Evolutionary conservation across 768 basidiomycete species (phyloP).

Genomic region (Boletus coccyginus): DNA sequence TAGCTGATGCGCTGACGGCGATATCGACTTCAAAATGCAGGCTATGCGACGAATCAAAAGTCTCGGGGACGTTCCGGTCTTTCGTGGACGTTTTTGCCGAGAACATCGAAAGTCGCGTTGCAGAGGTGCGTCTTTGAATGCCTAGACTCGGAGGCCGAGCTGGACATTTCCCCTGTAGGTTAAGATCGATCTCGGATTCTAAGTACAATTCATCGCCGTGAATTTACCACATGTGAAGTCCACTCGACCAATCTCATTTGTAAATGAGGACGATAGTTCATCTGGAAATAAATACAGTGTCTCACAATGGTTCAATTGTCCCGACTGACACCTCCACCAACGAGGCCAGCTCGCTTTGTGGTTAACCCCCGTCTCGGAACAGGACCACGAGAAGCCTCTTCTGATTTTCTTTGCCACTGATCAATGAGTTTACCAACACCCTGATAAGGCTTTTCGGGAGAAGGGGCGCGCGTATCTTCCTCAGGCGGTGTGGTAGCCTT

Average conservation of each 20-base stretch:
- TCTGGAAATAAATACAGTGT: slow-evolving; percentile 12
- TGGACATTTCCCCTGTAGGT: slow-evolving; percentile 2
- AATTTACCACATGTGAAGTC: not conserved
- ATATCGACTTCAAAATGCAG: slow-evolving; percentile 8
- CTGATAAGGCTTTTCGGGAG: slow-evolving; percentile 75
- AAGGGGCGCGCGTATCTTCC: slow-evolving; percentile 46
- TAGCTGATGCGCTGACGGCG: not conserved
- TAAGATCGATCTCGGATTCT: slow-evolving; percentile 7
- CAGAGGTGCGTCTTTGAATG: not conserved
- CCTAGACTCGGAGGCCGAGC: not conserved
- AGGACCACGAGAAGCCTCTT: slow-evolving; percentile 41
- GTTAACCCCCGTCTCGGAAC: slow-evolving; percentile 38
- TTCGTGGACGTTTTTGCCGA: slow-evolving; percentile 12
- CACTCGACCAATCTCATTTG: not conserved
- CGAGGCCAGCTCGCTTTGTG: slow-evolving; percentile 40
- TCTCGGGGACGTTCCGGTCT: slow-evolving; percentile 1
- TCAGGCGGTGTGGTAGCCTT: slow-evolving; percentile 17
- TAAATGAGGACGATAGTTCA: slow-evolving; percentile 2
- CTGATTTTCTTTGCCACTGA: slow-evolving; percentile 83
- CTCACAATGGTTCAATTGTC: slow-evolving; percentile 19
- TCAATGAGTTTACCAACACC: slow-evolving; percentile 85
- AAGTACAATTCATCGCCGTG: not conserved
- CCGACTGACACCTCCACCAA: slow-evolving; percentile 17
- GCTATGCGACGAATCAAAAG: not conserved
- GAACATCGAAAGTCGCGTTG: slow-evolving; percentile 4